Evolutionary conservation across 75 land plant genomes (phyloP).

Genomic region (Cupressus sempervirens): DNA sequence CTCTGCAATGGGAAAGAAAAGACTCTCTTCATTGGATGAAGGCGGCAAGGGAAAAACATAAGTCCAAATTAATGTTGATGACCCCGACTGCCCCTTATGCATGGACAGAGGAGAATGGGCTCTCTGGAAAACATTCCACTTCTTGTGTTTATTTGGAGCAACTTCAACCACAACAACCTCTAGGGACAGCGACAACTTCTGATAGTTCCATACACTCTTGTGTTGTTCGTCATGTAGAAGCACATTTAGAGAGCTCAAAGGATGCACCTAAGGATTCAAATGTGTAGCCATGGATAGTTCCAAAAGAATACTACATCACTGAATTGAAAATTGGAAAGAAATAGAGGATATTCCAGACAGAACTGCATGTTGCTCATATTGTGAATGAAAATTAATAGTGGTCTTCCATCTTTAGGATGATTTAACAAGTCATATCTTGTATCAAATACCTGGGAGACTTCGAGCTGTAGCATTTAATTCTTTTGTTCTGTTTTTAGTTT

Average conservation of each 20-base stretch:
- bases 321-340: slow-evolving; percentile 84
- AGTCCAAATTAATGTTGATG: slow-evolving; percentile 36
- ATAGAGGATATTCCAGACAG: slow-evolving; percentile 68
- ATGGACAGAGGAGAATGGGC: slow-evolving; percentile 61
- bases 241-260: slow-evolving; percentile 61
- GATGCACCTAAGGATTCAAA: slow-evolving; percentile 79
- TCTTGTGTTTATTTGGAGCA: slow-evolving; percentile 81
- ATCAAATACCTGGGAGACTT: no score
- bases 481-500: no score
- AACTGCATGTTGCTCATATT: slow-evolving; percentile 62
- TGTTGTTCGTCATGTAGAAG: slow-evolving; percentile 65
- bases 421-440: no score
- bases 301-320: slow-evolving; percentile 64
- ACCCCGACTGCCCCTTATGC: slow-evolving; percentile 50
- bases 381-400: no score
- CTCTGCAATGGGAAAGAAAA: slow-evolving; percentile 60
- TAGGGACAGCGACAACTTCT: slow-evolving; percentile 40
- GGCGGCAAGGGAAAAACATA: slow-evolving; percentile 58
- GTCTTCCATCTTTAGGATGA: no score
- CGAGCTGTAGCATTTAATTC: no score
- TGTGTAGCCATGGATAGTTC: slow-evolving; percentile 71
- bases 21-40: slow-evolving; percentile 72
- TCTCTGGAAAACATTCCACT: slow-evolving; percentile 51
- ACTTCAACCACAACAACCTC: slow-evolving; percentile 50
- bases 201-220: slow-evolving; percentile 55